A percentile compares a stretch with the other conserved stretches of the same genome.
phyloP scores from a whole-genome alignment of 352 stramenopile genomes.

The Pythium utonaiense region DNA sequence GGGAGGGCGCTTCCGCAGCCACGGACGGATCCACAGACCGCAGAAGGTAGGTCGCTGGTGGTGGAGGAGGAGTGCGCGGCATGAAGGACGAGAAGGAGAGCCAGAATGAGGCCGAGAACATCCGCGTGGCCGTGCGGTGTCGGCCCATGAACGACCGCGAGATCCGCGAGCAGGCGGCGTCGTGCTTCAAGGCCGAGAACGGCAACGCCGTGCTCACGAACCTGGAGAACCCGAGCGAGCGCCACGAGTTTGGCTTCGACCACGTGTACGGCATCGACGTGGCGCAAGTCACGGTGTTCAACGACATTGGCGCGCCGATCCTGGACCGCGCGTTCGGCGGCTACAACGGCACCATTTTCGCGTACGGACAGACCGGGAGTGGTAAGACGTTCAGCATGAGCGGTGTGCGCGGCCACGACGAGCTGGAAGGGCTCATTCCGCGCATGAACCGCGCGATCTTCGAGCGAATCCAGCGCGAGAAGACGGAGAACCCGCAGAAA shows the following conservation, averaged over 20 bases:
- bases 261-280: constrained; percentile 84
- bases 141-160: constrained; percentile 90
- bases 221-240: constrained; percentile 73
- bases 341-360: constrained; percentile 91
- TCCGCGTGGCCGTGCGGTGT: constrained; percentile 89
- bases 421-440: constrained; percentile 87
- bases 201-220: constrained; percentile 80
- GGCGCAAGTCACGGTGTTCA: constrained; percentile 66
- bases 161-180: constrained; percentile 64
- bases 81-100: constrained; percentile 68
- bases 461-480: constrained; percentile 65
- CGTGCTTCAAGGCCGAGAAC: constrained; percentile 68
- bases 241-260: constrained; percentile 87
- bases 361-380: constrained; percentile 85
- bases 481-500: constrained; percentile 63
- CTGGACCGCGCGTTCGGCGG: constrained; percentile 80
- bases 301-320: constrained; percentile 74
- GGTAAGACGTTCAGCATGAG: constrained; percentile 90
- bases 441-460: constrained; percentile 91
- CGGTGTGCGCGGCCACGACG: constrained; percentile 54
- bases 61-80: background rate
- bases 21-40: background rate
- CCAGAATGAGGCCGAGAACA: constrained; percentile 82
- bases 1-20: background rate
- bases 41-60: no score